These are phyloP conservation scores for Colletotrichum lentis DNA, from an alignment of 2,329 filamentous ascomycete species.

Conservation along the genomic window DNA sequence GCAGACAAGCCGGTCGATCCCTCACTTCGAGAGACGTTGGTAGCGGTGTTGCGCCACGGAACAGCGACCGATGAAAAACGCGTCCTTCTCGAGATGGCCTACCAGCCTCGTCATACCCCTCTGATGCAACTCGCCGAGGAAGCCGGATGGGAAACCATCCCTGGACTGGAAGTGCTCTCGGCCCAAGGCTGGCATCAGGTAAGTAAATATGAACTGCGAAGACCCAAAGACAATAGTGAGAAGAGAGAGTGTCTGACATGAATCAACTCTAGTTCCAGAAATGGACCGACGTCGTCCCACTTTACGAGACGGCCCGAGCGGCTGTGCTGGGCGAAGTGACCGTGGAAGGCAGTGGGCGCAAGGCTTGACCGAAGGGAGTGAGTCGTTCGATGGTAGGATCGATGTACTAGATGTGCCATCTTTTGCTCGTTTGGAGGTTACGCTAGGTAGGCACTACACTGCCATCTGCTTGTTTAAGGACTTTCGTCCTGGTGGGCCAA, in stretches of 20 bases:
- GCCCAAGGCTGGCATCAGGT: constrained; percentile 91
- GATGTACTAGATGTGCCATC: background rate
- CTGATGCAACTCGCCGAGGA: constrained; percentile 84
- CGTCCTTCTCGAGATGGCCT: constrained; percentile 93
- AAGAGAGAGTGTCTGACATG: constrained; percentile 39
- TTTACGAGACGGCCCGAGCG: constrained; percentile 73
- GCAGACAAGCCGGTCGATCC: constrained; percentile 84
- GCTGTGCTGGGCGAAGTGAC: constrained; percentile 52
- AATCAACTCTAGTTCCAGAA: constrained; percentile 69
- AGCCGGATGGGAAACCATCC: constrained; percentile 82
- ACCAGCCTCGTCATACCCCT: constrained; percentile 84
- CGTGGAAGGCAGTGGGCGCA: background rate
- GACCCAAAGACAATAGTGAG: background rate
- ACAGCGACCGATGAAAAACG: constrained; percentile 54
- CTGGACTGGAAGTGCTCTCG: constrained; percentile 87
- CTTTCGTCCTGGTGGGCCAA: background rate
- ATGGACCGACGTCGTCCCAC: constrained; percentile 82
- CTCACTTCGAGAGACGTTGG: constrained; percentile 71
- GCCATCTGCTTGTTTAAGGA: background rate
- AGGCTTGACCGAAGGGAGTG: background rate
- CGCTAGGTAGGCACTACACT: background rate
- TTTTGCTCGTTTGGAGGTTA: background rate
- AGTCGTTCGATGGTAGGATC: background rate
- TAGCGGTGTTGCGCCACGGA: constrained; percentile 57
- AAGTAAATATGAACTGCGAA: constrained; percentile 45